Evolutionary conservation across 2,329 filamentous ascomycete species (phyloP), one percentile per base, ranked within the genome.

Genomic region (Alternaria burnsii): DNA sequence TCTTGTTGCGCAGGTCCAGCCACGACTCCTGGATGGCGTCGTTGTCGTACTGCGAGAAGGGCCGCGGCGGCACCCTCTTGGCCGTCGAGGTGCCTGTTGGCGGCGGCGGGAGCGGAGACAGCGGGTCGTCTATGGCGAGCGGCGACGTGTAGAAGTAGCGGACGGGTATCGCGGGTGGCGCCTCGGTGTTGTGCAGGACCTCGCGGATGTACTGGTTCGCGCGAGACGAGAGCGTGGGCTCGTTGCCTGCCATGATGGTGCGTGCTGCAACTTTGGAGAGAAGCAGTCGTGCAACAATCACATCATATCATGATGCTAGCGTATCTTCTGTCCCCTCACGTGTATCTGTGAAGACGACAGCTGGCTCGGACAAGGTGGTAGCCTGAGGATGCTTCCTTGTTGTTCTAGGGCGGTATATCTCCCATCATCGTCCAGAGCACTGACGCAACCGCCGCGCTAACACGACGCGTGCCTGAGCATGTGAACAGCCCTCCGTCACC

Each of bases 41-140:
- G 67, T 94, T 96, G 79, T 97, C 93, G 59, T 87, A 88, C 5
- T 84, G 84, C 0, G 91, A 90, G 77, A 97, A 97, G 0, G 93
- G 92, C 43, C 91, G 88, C 9, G 93, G 87, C 47, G 88, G 86
- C 36, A 86, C 84, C 69, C 86, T 89, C 34, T 83, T 78, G 14
- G 84, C 74, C 52, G 75, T 78, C 57, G 81, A 76, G 48, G 75
- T 55, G 30, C 78, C 77, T 22, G 79, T 89, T 80, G 75, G 83
- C 64, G 76, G 85, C 70, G 73, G 86, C 75, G 77, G 87, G 73
- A 80, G 84, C 77, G 90, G 86, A 10, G 91, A 92, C n/a, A 97
- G 84, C 24, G 92, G 92, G 72, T 97, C 93, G 72, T 97, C 93
- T 73, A 97, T 93, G 30, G 93, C 90, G 51, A 94, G 86, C 12